A percentile compares a stretch with the other conserved stretches of the same genome.
These are phyloP conservation scores for Salix purpurea DNA, from an alignment of 345 rosid genomes.

Conservation along the genomic window DNA sequence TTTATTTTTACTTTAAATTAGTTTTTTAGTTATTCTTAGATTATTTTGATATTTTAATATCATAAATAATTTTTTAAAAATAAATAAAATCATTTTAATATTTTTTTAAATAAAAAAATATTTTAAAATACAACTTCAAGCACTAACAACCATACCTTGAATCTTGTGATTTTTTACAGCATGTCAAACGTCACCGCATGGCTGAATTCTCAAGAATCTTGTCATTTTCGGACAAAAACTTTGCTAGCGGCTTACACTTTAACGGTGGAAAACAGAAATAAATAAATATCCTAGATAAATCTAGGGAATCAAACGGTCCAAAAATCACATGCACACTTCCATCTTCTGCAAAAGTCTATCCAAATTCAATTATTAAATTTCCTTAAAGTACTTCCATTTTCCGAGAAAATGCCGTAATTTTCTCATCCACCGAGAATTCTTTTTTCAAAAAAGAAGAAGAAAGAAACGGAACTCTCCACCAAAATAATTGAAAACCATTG, in stretches of 20 bases:
- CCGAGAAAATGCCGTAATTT: constrained; percentile 22
- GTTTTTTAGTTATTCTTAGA: too few species aligned
- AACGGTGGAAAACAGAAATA: neutral
- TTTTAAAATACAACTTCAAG: too few species aligned
- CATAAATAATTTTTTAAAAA: too few species aligned
- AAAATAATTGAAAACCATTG: neutral
- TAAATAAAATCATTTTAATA: too few species aligned
- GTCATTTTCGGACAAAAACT: neutral
- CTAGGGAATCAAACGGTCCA: neutral
- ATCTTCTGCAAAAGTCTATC: neutral
- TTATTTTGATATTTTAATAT: too few species aligned
- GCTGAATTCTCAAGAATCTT: neutral
- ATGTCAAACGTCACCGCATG: neutral
- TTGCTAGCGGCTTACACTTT: neutral
- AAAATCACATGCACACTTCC: neutral
- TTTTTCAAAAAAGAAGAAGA: neutral
- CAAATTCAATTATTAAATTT: neutral
- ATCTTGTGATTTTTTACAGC: neutral
- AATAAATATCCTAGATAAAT: neutral
- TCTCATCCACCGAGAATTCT: constrained; percentile 15
- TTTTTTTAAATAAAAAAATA: too few species aligned
- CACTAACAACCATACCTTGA: too few species aligned
- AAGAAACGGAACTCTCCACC: neutral
- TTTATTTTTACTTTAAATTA: too few species aligned
- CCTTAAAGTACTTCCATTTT: constrained; percentile 8